Percentiles rank a stretch among this genome's conserved stretches.
Evolutionary conservation across 2,329 filamentous ascomycete genomes (phyloP).

Genomic region (Emergomyces pasteurianus): DNA sequence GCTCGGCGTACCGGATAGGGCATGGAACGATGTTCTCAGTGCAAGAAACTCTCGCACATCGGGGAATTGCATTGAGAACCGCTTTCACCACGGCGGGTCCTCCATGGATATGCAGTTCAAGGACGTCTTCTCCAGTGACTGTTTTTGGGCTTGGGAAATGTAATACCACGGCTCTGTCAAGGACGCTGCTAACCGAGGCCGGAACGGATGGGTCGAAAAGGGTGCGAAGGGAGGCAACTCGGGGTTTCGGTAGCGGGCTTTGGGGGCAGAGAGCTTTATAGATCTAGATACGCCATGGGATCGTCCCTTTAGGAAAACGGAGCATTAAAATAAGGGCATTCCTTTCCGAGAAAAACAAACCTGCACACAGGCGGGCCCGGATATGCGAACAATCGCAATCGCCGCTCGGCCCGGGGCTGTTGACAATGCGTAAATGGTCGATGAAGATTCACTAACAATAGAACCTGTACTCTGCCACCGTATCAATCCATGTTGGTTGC

Average conservation of each 20-base stretch:
- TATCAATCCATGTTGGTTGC: neutral
- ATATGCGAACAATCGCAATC: conserved; percentile 81
- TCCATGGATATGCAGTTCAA: conserved; percentile 92
- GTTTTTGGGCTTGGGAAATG: conserved; percentile 73
- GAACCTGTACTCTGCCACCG: conserved; percentile 1
- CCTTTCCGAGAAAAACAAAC: conserved; percentile 31
- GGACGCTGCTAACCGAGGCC: conserved; percentile 32
- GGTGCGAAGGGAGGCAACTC: conserved; percentile 59
- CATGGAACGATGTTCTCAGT: neutral
- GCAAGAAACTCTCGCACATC: conserved; percentile 14
- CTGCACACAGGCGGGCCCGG: conserved; percentile 61
- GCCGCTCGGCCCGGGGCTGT: conserved; percentile 76
- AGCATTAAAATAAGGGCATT: neutral
- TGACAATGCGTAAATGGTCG: conserved; percentile 84
- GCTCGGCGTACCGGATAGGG: conserved; percentile 72
- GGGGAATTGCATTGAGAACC: conserved; percentile 64
- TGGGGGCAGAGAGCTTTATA: conserved; percentile 51
- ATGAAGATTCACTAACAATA: conserved; percentile 9
- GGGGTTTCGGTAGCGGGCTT: conserved; percentile 43
- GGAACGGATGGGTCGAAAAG: conserved; percentile 49
- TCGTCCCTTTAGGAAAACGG: neutral
- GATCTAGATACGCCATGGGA: conserved; percentile 38
- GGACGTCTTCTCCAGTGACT: conserved; percentile 81
- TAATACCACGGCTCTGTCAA: conserved; percentile 70
- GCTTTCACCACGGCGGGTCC: conserved; percentile 80